Conservation (phyloP, 148 eudicot species). For the Vaccinium corymbosum region DNA sequence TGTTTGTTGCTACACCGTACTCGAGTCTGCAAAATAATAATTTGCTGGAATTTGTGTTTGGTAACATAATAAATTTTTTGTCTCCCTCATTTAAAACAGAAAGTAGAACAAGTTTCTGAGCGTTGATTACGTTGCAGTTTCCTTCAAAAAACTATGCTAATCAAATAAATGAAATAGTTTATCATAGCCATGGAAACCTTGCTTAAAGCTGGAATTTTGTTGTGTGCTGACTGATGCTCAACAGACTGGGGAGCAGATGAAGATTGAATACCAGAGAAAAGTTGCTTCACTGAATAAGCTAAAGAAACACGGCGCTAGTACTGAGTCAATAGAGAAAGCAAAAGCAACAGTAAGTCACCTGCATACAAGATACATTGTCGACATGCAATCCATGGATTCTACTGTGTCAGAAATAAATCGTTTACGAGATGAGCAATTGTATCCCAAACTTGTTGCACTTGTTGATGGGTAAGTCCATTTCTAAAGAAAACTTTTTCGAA, state of each 20-base stretch:
- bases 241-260: slow-evolving; percentile 95
- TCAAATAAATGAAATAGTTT: not conserved
- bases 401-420: slow-evolving; percentile 91
- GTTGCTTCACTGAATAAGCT: slow-evolving; percentile 77
- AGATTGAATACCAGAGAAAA: slow-evolving; percentile 82
- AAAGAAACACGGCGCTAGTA: slow-evolving; percentile 63
- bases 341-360: slow-evolving; percentile 92
- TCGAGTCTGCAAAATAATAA: too few species aligned
- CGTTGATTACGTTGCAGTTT: not conserved
- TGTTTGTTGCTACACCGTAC: not conserved
- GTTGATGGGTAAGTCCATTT: slow-evolving; percentile 72
- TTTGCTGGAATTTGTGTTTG: too few species aligned
- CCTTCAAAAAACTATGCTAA: not conserved
- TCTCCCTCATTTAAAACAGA: too few species aligned
- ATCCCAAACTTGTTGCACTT: slow-evolving; percentile 82
- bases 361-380: slow-evolving; percentile 97
- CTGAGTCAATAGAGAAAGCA: slow-evolving; percentile 83
- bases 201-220: slow-evolving; percentile 4
- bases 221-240: slow-evolving; percentile 21
- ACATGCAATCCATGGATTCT: slow-evolving; percentile 98
- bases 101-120: too few species aligned
- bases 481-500: not conserved
- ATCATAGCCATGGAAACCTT: not conserved
- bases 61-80: too few species aligned
- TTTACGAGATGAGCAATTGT: slow-evolving; percentile 86